phyloP scores from a whole-genome alignment of 2,329 filamentous ascomycete genomes.

The Aspergillus aculeatinus region DNA sequence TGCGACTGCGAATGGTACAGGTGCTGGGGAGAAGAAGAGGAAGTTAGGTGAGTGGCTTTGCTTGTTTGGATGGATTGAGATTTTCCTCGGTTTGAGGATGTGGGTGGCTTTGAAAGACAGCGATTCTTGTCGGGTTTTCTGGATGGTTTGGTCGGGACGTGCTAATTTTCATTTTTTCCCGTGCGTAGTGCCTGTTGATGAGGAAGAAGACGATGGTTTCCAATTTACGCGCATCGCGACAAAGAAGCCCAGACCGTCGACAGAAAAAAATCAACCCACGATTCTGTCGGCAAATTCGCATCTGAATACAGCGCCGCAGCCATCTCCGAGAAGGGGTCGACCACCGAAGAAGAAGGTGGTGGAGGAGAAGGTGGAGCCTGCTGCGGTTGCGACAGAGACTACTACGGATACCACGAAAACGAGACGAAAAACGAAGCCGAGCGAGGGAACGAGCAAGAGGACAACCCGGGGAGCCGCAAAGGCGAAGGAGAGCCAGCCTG shows the following conservation, averaged over 20 bases:
- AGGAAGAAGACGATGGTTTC: slow-evolving; percentile 76
- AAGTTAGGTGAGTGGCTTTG: slow-evolving; percentile 43
- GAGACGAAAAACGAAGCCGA: slow-evolving; percentile 18
- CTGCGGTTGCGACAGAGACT: background rate
- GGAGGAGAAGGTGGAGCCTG: slow-evolving; percentile 20
- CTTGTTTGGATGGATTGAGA: background rate
- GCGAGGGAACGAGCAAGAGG: slow-evolving; percentile 25
- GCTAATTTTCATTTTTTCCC: slow-evolving; percentile 11
- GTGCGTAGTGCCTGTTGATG: slow-evolving; percentile 56
- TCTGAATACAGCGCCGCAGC: slow-evolving; percentile 32
- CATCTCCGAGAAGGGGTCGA: slow-evolving; percentile 37
- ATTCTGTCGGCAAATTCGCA: slow-evolving; percentile 32
- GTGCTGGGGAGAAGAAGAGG: slow-evolving; percentile 37
- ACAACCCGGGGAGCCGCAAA: slow-evolving; percentile 29
- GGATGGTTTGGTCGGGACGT: background rate
- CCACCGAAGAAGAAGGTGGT: slow-evolving; percentile 44
- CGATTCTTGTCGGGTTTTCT: background rate
- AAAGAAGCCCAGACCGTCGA: slow-evolving; percentile 57
- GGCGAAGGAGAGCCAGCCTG: slow-evolving; percentile 14
- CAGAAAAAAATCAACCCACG: slow-evolving; percentile 31
- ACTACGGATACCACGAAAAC: background rate
- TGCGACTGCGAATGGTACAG: slow-evolving; percentile 11
- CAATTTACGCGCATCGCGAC: slow-evolving; percentile 69
- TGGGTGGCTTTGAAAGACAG: too few relatives aligned
- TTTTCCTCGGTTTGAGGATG: background rate